Evolutionary conservation across 1,139 yeast species (phyloP), one percentile per base, ranked within the genome.

Genomic region (Arxiozyma heterogenica): DNA sequence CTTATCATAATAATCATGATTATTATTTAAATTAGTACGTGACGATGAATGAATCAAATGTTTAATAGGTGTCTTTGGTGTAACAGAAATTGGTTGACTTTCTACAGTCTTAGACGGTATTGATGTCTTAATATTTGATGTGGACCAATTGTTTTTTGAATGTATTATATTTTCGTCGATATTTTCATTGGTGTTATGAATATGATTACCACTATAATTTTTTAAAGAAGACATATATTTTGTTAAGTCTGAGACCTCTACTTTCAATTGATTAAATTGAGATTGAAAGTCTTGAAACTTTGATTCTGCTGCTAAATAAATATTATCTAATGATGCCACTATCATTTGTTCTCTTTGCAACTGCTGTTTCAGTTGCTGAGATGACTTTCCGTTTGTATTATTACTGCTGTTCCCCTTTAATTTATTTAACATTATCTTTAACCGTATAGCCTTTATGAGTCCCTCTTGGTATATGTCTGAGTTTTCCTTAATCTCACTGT

Each of bases 371-470:
- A 7, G 30, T 27, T 58, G 57, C 50, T 58, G 53, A 44, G 54
- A 57, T 47, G 51, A 42, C 18, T 34, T 30, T 46, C 12, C 34
- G 20, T 43, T 23, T 2, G 52, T 38, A 8, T 53, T 45, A 41
- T 54, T 54, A 17, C n/a, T 18, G 8, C 15, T 22, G 30, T 51
- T 53, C 23, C 55, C 58, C 20, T 49, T 55, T 27, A 67, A 58
- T 41, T 74, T 79, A 54, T 76, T 73, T 39, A 84, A 47, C 41
- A 56, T 51, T 7, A 66, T 49, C 52, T 82, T 81, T 39, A 84
- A 67, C 42, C 64, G 58, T 4, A 84, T 70, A 18, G 89, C 71
- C 1, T 46, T 34, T n/a, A 15, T 18, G n/a, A 46, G 23, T 15
- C n/a, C 25, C 17, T 30, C 25, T 45, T 30, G 25, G 4, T 34